Evolutionary conservation across 192 early-diverging fungal genomes (phyloP), one percentile per base, ranked within the genome.

Genomic region (Coemansia sp.): DNA sequence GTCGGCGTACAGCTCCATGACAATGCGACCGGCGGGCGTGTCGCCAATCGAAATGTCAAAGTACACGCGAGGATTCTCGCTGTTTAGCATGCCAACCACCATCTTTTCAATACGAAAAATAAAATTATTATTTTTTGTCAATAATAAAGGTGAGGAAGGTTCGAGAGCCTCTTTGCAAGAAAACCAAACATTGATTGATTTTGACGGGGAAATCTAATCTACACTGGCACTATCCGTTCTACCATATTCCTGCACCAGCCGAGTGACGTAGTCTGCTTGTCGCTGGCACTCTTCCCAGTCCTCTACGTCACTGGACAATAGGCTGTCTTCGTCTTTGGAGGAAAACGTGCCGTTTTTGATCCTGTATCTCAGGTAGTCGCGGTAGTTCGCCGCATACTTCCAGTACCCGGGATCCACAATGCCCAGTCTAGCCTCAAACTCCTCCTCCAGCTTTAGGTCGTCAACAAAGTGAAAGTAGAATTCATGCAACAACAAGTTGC

Each of bases 1-100:
- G 74, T 84, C 82, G n/a, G 25, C 35, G 73, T 70, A 79, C 69
- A 92, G 82, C 72, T 92, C 88, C 85, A 91, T 87, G 14, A 79
- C 70, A 16, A 84, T 38, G 18, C 82, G 82, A 3, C 79, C 84
- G 13, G 70, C 72, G 4, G 77, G 36, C 35, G 56, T 57, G 48
- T 68, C 70, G 43, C 83, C 85, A 8, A 84, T 77, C 23, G 77
- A 36, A 47, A 86, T 83, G 68, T 86, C 85, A 68, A 86, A 86
- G 63, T 79, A 86, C 66, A 84, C 83, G 21, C 76, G 73, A 20
- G 85, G 85, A 69, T 84, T 84, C 62, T 66, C 56, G 61, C 59
- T 62, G 65, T 82, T 70, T 12, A 62, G 43, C 79, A 82, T 82
- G 23, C 31, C 28, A 41, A 68, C 41, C 2, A 73, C 69, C 72